Conservation (phyloP, 148 eudicot species). For the Chenopodium quinoa region DNA sequence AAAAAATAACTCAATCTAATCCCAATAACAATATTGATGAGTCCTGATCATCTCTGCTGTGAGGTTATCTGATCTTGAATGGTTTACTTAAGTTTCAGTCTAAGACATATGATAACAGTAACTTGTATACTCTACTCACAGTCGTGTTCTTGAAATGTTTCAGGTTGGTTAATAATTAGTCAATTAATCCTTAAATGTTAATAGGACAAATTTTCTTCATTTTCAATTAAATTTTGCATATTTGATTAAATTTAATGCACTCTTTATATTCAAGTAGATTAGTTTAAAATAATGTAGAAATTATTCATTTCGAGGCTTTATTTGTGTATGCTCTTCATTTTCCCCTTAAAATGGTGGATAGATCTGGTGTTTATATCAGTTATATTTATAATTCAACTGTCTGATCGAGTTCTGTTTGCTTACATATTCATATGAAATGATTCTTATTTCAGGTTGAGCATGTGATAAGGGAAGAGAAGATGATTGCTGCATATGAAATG, state of each 20-base stretch:
- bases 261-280: too few species aligned
- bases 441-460: constrained; percentile 77
- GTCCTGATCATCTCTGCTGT: too few species aligned
- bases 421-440: not conserved
- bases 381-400: too few species aligned
- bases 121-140: not conserved
- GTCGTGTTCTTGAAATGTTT: not conserved
- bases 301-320: too few species aligned
- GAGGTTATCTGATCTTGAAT: not conserved
- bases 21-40: too few species aligned
- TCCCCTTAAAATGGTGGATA: too few species aligned
- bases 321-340: too few species aligned
- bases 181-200: not conserved
- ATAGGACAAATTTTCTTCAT: too few species aligned
- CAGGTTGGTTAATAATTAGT: not conserved
- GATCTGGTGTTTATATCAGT: not conserved
- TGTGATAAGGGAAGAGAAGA: constrained; percentile 93
- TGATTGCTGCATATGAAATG: constrained; percentile 77
- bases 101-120: too few species aligned
- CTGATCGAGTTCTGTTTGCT: not conserved
- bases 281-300: too few species aligned
- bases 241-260: too few species aligned
- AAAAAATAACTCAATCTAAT: too few species aligned
- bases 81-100: not conserved
- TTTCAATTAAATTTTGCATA: not conserved